Evolutionary conservation across 2,329 filamentous ascomycete genomes (phyloP).

Genomic region (Aspergillus sp.): DNA sequence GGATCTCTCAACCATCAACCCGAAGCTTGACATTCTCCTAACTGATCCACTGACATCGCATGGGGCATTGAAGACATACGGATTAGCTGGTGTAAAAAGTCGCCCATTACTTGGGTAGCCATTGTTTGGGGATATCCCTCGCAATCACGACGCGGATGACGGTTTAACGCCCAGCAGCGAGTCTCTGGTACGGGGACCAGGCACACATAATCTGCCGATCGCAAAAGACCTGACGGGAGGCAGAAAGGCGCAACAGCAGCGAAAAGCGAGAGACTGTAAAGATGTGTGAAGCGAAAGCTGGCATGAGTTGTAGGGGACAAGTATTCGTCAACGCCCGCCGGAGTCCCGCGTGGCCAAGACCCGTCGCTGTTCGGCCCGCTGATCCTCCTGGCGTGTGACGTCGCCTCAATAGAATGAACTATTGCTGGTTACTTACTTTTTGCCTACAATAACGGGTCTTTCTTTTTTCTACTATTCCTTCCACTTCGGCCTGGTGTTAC

Average conservation of each 20-base stretch:
- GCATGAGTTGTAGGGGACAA: constrained; percentile 6
- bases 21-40: background rate
- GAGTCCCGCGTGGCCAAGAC: constrained; percentile 8
- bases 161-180: constrained; percentile 36
- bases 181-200: constrained; percentile 32
- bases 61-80: constrained; percentile 31
- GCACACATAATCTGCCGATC: constrained; percentile 40
- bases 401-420: background rate
- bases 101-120: constrained; percentile 40
- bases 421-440: background rate
- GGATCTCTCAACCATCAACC: too few species aligned
- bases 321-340: constrained; percentile 9
- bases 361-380: constrained; percentile 6
- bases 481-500: background rate
- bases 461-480: background rate
- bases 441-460: background rate
- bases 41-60: background rate
- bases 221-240: constrained; percentile 8
- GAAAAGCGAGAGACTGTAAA: background rate
- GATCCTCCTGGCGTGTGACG: constrained; percentile 2
- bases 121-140: constrained; percentile 31
- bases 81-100: constrained; percentile 37
- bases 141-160: constrained; percentile 28
- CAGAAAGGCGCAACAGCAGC: background rate
- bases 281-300: constrained; percentile 3